A percentile compares a stretch with the other conserved stretches of the same genome.
Conservation (phyloP, 805 yeast genomes). For the Saccharomycopsis schoenii region DNA sequence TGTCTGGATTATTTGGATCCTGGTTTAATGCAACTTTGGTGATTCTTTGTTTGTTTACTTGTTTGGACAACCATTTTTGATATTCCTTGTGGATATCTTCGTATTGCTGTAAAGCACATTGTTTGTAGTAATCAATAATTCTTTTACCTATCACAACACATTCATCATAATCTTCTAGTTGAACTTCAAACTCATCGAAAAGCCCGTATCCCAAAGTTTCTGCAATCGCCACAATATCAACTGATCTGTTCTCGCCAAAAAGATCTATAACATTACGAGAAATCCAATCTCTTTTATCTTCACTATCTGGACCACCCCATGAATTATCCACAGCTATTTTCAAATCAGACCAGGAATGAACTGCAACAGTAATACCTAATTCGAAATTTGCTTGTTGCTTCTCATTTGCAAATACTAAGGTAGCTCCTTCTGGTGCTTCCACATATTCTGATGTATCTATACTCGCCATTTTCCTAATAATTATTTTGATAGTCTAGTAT, state of each 20-base stretch:
- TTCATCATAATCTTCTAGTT: conserved; percentile 73
- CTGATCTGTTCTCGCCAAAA: conserved; percentile 49
- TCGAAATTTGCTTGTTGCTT: conserved; percentile 80
- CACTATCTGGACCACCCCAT: conserved; percentile 95
- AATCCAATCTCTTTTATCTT: conserved; percentile 93
- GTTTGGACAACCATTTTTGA: conserved; percentile 45
- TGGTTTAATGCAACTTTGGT: conserved; percentile 38
- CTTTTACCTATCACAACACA: conserved; percentile 64
- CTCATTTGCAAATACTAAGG: conserved; percentile 41
- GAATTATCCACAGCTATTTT: conserved; percentile 79
- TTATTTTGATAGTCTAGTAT: no score
- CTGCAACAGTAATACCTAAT: conserved; percentile 83
- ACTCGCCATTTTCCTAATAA: neutral
- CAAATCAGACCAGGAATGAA: conserved; percentile 86
- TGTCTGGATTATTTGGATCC: conserved; percentile 58
- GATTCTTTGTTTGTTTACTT: conserved; percentile 26
- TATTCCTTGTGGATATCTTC: conserved; percentile 50
- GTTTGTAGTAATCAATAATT: conserved; percentile 55
- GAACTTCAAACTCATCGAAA: conserved; percentile 90
- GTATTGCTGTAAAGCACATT: conserved; percentile 47
- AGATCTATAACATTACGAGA: conserved; percentile 73
- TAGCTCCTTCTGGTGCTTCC: conserved; percentile 37
- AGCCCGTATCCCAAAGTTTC: conserved; percentile 79
- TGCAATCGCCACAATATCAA: conserved; percentile 74
- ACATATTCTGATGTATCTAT: conserved; percentile 35